Evolutionary conservation across 2,329 filamentous ascomycete genomes (phyloP).

Genomic region (Bimuria novae-zelandiae): DNA sequence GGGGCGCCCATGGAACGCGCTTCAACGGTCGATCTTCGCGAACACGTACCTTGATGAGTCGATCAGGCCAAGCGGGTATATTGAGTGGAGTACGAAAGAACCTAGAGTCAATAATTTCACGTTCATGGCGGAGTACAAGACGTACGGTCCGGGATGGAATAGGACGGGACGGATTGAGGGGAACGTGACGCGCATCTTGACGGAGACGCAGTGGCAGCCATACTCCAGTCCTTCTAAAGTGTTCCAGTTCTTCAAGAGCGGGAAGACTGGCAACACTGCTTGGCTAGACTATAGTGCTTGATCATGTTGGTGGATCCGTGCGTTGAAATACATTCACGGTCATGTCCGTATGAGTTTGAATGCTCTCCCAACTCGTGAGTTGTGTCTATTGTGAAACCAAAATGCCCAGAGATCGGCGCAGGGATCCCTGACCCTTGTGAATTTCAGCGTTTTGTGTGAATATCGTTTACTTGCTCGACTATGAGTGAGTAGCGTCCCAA

Average conservation of each 20-base stretch:
- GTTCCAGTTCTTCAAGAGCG: constrained; percentile 44
- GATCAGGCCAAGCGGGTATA: constrained; percentile 60
- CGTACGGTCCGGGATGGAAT: constrained; percentile 60
- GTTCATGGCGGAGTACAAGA: constrained; percentile 61
- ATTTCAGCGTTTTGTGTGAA: too few species aligned
- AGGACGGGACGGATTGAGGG: constrained; percentile 49
- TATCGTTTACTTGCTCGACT: too few species aligned
- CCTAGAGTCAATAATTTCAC: constrained; percentile 52
- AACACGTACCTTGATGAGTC: constrained; percentile 60
- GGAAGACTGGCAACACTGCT: constrained; percentile 50
- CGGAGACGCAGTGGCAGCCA: constrained; percentile 36
- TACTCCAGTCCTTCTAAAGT: constrained; percentile 30
- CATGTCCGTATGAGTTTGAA: too few species aligned
- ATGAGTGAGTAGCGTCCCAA: too few species aligned
- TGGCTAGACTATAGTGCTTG: constrained; percentile 53
- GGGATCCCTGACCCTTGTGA: neutral
- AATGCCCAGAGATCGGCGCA: neutral
- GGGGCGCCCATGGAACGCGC: constrained; percentile 66
- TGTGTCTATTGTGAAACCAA: too few species aligned
- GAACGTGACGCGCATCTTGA: constrained; percentile 55
- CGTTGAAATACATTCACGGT: too few species aligned
- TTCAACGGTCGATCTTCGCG: constrained; percentile 63
- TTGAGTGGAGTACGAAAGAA: constrained; percentile 54
- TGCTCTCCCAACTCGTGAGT: too few species aligned
- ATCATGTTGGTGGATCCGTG: too few species aligned